Conservation (phyloP, 805 yeast genomes). For the Myxozyma geophila region DNA sequence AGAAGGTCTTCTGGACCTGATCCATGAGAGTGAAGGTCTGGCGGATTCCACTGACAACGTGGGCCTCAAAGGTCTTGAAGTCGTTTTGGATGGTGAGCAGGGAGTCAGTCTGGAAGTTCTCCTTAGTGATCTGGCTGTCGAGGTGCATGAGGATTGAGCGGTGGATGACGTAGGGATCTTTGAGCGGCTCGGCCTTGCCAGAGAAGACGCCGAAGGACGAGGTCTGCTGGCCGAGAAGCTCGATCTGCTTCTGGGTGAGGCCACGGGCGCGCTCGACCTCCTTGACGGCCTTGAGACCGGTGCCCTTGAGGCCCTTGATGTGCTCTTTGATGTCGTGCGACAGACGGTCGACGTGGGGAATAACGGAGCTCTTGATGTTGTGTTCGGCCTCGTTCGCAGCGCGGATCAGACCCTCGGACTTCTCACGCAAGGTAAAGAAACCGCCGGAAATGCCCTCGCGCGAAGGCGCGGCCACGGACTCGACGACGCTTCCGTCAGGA, state of each 20-base stretch:
- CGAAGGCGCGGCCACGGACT: slow-evolving; percentile 8
- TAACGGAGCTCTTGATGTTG: slow-evolving; percentile 46
- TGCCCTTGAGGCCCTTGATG: slow-evolving; percentile 48
- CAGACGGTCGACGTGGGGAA: slow-evolving; percentile 53
- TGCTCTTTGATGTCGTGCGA: slow-evolving; percentile 50
- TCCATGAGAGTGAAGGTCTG: slow-evolving; percentile 46
- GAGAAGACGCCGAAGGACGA: slow-evolving; percentile 43
- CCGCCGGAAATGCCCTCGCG: slow-evolving; percentile 45
- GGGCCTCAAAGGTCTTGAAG: slow-evolving; percentile 51
- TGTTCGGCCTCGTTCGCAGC: slow-evolving; percentile 50
- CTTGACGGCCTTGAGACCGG: slow-evolving; percentile 47
- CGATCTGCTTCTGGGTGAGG: slow-evolving; percentile 48
- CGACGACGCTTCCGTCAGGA: background rate
- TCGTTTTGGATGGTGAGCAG: slow-evolving; percentile 50
- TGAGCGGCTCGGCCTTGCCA: slow-evolving; percentile 46
- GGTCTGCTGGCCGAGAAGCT: slow-evolving; percentile 46
- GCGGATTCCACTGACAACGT: slow-evolving; percentile 51
- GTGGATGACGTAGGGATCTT: slow-evolving; percentile 55
- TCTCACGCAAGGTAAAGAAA: slow-evolving; percentile 43
- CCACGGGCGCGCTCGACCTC: slow-evolving; percentile 48
- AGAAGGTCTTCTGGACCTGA: slow-evolving; percentile 43
- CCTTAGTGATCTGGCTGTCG: slow-evolving; percentile 51
- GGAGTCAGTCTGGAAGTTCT: slow-evolving; percentile 54
- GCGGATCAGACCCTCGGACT: slow-evolving; percentile 45
- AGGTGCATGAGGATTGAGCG: slow-evolving; percentile 48